These are phyloP conservation scores for Cercospora sojina DNA, from an alignment of 2,329 filamentous ascomycete genomes.

Conservation along the genomic window DNA sequence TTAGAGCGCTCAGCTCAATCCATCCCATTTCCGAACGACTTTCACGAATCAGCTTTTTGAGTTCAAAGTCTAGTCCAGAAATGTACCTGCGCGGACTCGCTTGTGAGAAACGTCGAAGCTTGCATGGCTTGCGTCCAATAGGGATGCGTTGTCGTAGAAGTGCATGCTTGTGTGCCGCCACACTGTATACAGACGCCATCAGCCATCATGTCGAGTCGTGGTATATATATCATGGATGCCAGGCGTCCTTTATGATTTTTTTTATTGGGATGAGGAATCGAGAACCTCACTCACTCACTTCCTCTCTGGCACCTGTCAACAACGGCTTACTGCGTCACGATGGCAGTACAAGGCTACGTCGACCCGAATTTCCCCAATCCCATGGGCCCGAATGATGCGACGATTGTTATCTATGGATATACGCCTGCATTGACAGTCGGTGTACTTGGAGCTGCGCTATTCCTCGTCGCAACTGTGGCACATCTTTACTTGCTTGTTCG, in stretches of 20 bases:
- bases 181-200: not conserved
- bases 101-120: not conserved
- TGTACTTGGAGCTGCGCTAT: slow-evolving; percentile 47
- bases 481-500: slow-evolving; percentile 41
- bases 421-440: slow-evolving; percentile 49
- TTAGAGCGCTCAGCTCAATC: too few relatives aligned
- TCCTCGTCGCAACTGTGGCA: slow-evolving; percentile 43
- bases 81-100: not conserved
- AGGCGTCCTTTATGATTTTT: not conserved
- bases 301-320: not conserved
- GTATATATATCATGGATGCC: not conserved
- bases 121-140: not conserved
- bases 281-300: not conserved
- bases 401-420: slow-evolving; percentile 55
- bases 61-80: not conserved
- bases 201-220: not conserved
- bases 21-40: too few relatives aligned
- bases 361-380: slow-evolving; percentile 56
- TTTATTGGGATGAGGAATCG: not conserved
- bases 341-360: slow-evolving; percentile 42
- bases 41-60: not conserved
- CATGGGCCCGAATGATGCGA: slow-evolving; percentile 47
- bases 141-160: not conserved
- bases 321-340: not conserved
- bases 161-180: not conserved